A percentile compares a stretch with the other conserved stretches of the same genome.
Evolutionary conservation across 2,329 filamentous ascomycete species (phyloP).

Genomic region (Zymoseptoria brevis): DNA sequence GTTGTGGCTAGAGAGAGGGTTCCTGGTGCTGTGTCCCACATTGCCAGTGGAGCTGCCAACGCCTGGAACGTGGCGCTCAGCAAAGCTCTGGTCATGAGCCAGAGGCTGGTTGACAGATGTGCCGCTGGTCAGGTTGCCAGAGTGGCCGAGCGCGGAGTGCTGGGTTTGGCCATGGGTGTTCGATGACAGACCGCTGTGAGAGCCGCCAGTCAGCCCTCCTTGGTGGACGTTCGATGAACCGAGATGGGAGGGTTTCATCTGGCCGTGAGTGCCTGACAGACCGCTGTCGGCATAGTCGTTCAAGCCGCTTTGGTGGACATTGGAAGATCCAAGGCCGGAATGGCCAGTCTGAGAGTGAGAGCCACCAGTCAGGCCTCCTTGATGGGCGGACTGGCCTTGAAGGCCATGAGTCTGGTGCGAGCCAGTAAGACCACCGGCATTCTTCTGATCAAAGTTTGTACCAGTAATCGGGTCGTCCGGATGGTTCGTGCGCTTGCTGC

Average conservation of each 20-base stretch:
- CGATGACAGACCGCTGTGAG: neutral
- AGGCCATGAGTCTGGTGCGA: neutral
- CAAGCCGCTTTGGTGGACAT: neutral
- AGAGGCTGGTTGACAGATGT: neutral
- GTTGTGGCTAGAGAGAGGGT: neutral
- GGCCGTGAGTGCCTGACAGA: neutral
- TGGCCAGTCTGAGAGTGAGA: neutral
- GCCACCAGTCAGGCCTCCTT: neutral
- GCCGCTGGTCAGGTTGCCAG: no score
- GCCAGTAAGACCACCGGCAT: neutral
- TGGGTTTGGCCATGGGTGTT: neutral
- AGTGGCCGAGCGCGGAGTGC: neutral
- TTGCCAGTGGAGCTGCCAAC: neutral
- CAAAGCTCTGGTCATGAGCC: neutral
- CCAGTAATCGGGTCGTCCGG: conserved; percentile 1
- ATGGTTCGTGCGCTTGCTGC: neutral
- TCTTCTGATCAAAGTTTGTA: neutral
- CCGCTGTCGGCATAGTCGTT: neutral
- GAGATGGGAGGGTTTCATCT: neutral
- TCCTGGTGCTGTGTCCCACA: neutral
- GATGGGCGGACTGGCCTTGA: neutral
- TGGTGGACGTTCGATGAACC: neutral
- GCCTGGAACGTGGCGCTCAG: neutral
- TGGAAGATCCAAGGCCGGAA: neutral
- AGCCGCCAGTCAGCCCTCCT: neutral